phyloP scores from a whole-genome alignment of 225 moss, liverwort and hornwort genomes.

The Rhytidiadelphus loreus region DNA sequence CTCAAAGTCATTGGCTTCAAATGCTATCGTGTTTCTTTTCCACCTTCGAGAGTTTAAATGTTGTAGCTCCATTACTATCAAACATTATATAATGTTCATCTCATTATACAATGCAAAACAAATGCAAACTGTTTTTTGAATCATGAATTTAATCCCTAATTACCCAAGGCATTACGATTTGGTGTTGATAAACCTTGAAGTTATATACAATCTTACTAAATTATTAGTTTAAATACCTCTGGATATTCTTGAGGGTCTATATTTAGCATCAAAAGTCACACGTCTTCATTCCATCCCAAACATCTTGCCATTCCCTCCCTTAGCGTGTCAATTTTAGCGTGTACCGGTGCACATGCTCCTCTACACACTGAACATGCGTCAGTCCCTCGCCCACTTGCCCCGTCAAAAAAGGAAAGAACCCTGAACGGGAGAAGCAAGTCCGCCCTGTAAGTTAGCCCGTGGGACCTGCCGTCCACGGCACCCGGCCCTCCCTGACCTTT shows the following conservation, averaged over 20 bases:
- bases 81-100: neutral
- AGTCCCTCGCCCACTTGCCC: neutral
- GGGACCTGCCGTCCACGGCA: neutral
- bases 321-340: neutral
- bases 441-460: neutral
- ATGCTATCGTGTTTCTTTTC: no score
- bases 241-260: neutral
- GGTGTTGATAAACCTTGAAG: neutral
- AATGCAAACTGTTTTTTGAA: neutral
- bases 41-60: neutral
- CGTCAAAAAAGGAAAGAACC: neutral
- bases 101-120: neutral
- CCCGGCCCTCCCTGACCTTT: neutral
- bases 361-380: no score
- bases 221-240: neutral
- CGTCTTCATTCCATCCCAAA: neutral
- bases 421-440: no score
- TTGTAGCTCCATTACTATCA: neutral
- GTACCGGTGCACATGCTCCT: neutral
- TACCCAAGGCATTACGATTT: neutral
- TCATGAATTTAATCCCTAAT: neutral
- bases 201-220: neutral
- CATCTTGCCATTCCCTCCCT: neutral
- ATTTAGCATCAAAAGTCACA: neutral
- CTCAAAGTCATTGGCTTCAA: no score